Percentiles rank a stretch among this genome's conserved stretches.
Evolutionary conservation across 129 eudicot genomes (phyloP).

Genomic region (Logfia minima): DNA sequence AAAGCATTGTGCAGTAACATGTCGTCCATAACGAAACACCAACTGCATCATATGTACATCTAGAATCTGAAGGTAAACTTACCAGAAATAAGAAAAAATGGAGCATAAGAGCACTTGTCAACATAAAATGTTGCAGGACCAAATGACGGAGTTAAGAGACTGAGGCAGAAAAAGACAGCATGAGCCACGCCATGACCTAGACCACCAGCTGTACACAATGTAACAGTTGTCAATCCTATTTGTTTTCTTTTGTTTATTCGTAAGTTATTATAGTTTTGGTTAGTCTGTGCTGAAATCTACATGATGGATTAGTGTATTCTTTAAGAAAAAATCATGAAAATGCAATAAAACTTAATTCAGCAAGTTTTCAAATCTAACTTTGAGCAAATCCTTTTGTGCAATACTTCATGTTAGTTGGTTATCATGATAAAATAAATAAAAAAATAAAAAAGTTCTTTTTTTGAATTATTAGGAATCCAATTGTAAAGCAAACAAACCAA

Average conservation of each 20-base stretch:
- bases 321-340: not conserved
- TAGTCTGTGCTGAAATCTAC: not conserved
- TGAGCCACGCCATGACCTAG: constrained; percentile 98
- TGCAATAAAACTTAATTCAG: not conserved
- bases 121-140: constrained; percentile 93
- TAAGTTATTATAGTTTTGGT: not conserved
- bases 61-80: constrained; percentile 22
- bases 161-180: constrained; percentile 91
- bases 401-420: not conserved
- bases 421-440: too few species aligned
- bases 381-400: not conserved
- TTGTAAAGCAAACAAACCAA: not conserved
- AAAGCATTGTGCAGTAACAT: not conserved
- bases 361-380: not conserved
- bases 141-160: constrained; percentile 94
- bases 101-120: constrained; percentile 80
- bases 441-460: too few species aligned
- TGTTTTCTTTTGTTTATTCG: not conserved
- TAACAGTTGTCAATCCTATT: not conserved
- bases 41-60: constrained; percentile 4
- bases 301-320: constrained; percentile 5
- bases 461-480: not conserved
- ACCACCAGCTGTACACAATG: constrained; percentile 78
- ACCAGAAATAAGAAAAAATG: constrained; percentile 93
- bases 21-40: constrained; percentile 18